Conservation (phyloP, 2,329 filamentous ascomycete genomes). For the Aspergillus flavus region DNA sequence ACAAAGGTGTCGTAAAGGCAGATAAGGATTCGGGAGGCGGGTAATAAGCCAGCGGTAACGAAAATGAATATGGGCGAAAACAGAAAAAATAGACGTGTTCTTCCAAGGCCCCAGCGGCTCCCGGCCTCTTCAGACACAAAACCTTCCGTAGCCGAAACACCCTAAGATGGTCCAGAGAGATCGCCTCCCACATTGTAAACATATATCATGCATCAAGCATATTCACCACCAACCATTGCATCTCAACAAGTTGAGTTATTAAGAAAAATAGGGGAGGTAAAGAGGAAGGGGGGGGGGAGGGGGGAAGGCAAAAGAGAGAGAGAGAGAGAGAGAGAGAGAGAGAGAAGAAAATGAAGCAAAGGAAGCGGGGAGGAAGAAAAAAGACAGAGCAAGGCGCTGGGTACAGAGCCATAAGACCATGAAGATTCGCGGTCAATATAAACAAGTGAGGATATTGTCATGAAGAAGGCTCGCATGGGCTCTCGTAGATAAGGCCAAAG, state of each 20-base stretch:
- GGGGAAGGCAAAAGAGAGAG: neutral
- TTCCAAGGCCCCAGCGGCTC: slow-evolving; percentile 18
- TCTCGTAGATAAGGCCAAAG: slow-evolving; percentile 11
- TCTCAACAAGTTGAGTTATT: slow-evolving; percentile 10
- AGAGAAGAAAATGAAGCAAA: slow-evolving; percentile 3
- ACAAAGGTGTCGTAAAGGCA: neutral
- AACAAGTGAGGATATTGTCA: slow-evolving; percentile 21
- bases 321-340: slow-evolving; percentile 1
- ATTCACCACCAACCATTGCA: slow-evolving; percentile 17
- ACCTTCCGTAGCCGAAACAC: slow-evolving; percentile 23
- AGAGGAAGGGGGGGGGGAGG: neutral
- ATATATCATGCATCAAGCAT: slow-evolving; percentile 27
- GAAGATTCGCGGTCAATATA: slow-evolving; percentile 22
- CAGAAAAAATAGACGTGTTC: slow-evolving; percentile 16
- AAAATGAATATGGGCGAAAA: slow-evolving; percentile 8
- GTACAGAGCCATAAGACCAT: slow-evolving; percentile 13
- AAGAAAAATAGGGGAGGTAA: slow-evolving; percentile 6
- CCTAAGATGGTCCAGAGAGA: slow-evolving; percentile 21
- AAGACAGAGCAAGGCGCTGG: slow-evolving; percentile 10
- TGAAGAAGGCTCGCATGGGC: slow-evolving; percentile 19
- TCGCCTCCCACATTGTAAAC: slow-evolving; percentile 20
- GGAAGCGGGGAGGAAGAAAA: neutral
- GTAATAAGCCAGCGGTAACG: neutral
- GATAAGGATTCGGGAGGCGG: neutral
- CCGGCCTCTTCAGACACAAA: slow-evolving; percentile 19